Conservation (phyloP, 2,329 filamentous ascomycete species). For the Cylindrodendrum hubeiense region DNA sequence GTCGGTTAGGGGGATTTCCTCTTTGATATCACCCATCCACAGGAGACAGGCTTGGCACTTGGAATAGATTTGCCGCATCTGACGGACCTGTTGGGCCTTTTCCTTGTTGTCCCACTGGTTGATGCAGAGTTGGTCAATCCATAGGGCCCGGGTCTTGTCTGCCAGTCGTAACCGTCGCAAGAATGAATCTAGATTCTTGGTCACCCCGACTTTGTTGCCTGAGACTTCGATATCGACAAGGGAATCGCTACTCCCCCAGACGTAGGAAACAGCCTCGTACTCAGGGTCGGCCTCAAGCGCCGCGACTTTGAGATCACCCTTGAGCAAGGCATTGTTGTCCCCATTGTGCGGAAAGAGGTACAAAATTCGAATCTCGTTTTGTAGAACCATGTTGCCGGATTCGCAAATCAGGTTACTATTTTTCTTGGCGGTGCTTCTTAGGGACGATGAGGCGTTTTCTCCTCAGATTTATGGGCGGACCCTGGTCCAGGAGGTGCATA, state of each 20-base stretch:
- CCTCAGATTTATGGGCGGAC: neutral
- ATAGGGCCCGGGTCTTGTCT: slow-evolving; percentile 9
- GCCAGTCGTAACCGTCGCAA: slow-evolving; percentile 11
- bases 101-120: slow-evolving; percentile 29
- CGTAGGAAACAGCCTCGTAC: slow-evolving; percentile 26
- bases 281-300: slow-evolving; percentile 9
- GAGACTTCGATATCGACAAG: slow-evolving; percentile 17
- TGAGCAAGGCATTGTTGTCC: slow-evolving; percentile 4
- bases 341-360: slow-evolving; percentile 10
- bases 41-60: slow-evolving; percentile 12
- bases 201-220: slow-evolving; percentile 21
- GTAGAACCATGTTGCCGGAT: slow-evolving; percentile 1
- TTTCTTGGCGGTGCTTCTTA: neutral
- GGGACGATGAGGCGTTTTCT: neutral
- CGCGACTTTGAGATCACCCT: slow-evolving; percentile 1
- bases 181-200: slow-evolving; percentile 14
- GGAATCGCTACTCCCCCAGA: slow-evolving; percentile 18
- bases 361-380: slow-evolving; percentile 18
- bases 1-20: neutral
- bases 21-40: slow-evolving; percentile 26
- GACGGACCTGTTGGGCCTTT: slow-evolving; percentile 21
- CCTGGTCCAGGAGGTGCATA: neutral
- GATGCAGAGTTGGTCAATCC: slow-evolving; percentile 30
- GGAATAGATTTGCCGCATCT: slow-evolving; percentile 27
- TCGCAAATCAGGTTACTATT: neutral